A percentile compares a stretch with the other conserved stretches of the same genome.
phyloP scores from a whole-genome alignment of 2,329 filamentous ascomycete species.

The Aspergillus texensis region DNA sequence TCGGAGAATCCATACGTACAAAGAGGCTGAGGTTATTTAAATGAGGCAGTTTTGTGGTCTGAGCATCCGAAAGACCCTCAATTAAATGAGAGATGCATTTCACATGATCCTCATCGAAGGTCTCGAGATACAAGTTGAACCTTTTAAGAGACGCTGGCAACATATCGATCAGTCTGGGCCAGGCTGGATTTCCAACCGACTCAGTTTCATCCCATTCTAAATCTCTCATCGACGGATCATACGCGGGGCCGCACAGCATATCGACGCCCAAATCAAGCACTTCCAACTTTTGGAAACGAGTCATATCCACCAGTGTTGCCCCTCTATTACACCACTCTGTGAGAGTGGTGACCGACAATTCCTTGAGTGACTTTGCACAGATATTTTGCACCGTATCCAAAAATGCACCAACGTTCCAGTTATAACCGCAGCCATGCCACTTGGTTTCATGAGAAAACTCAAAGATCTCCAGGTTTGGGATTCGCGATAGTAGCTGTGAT shows the following conservation, averaged over 20 bases:
- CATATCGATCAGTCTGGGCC: conserved; percentile 9
- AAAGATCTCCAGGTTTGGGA: conserved; percentile 10
- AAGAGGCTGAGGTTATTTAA: conserved; percentile 2
- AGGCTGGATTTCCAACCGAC: neutral
- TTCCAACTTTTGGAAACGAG: conserved; percentile 2
- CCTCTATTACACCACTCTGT: neutral
- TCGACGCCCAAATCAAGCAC: conserved; percentile 6
- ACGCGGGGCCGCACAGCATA: conserved; percentile 5
- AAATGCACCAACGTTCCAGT: conserved; percentile 6
- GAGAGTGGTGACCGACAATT: conserved; percentile 4
- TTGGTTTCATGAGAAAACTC: conserved; percentile 10
- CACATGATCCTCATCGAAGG: neutral
- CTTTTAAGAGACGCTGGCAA: conserved; percentile 8
- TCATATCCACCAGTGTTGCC: conserved; percentile 9
- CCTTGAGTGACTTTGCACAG: conserved; percentile 3
- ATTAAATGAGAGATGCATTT: conserved; percentile 8
- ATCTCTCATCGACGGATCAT: conserved; percentile 10
- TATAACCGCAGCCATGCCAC: conserved; percentile 10
- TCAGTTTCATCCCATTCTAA: conserved; percentile 4
- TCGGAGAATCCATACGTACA: neutral
- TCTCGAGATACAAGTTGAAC: conserved; percentile 1
- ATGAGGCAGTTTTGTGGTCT: conserved; percentile 2
- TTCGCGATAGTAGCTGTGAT: conserved; percentile 9
- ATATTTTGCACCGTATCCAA: conserved; percentile 4
- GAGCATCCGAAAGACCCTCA: conserved; percentile 6